Conservation (phyloP, 2,329 filamentous ascomycete genomes). For the Penicillium sp. region DNA sequence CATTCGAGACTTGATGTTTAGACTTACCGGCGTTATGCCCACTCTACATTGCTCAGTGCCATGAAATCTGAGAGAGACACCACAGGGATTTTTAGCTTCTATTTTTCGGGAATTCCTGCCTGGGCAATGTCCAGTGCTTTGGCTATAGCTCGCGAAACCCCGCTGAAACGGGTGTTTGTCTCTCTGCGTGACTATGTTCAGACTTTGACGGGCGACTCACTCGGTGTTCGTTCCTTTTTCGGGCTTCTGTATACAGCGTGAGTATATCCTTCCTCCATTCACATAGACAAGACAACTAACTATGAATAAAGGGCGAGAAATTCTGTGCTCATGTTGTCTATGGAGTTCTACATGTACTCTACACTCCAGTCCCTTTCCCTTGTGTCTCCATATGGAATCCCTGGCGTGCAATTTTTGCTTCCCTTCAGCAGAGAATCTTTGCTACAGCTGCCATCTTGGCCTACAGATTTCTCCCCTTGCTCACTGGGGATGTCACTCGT, state of each 20-base stretch:
- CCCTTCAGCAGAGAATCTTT: constrained; percentile 37
- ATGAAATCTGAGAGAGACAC: constrained; percentile 35
- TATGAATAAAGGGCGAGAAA: constrained; percentile 30
- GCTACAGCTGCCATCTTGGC: constrained; percentile 31
- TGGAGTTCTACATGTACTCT: constrained; percentile 44
- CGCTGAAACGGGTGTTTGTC: constrained; percentile 33
- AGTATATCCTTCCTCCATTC: constrained; percentile 8
- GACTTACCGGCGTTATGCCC: constrained; percentile 39
- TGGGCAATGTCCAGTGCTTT: constrained; percentile 37
- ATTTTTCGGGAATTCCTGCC: constrained; percentile 41
- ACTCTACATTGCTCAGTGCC: constrained; percentile 35
- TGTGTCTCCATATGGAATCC: constrained; percentile 32
- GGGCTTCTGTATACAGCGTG: constrained; percentile 29
- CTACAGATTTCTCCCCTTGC: constrained; percentile 24
- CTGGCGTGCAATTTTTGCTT: constrained; percentile 30
- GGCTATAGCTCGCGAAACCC: constrained; percentile 38
- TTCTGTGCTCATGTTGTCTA: constrained; percentile 35
- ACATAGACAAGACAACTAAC: constrained; percentile 13
- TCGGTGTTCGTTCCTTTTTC: constrained; percentile 26
- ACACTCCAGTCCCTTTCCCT: constrained; percentile 43
- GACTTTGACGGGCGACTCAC: constrained; percentile 23
- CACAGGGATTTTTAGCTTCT: constrained; percentile 35
- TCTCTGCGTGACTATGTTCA: constrained; percentile 27
- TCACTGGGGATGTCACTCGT: constrained; percentile 26
- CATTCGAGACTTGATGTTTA: constrained; percentile 12